Conservation (phyloP, 805 yeast genomes). For the Ogataea siamensis region DNA sequence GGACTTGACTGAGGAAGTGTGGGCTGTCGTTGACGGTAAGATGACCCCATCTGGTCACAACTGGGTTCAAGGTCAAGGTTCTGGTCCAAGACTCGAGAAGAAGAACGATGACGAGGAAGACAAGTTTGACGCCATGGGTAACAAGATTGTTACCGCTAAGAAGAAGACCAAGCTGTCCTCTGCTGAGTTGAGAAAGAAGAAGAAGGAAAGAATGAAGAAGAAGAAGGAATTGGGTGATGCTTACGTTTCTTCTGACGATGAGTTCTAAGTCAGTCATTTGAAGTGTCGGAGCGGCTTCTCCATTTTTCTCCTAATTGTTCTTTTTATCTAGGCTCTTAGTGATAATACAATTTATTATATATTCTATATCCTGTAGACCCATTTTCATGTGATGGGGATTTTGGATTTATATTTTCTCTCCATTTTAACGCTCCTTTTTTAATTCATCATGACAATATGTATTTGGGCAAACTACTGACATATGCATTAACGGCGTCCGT, state of each 20-base stretch:
- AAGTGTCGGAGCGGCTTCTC: constrained; percentile 3
- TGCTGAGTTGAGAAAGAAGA: constrained; percentile 99
- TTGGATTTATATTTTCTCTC: constrained; percentile 1
- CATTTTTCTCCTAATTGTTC: constrained; percentile 11
- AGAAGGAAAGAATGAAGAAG: constrained; percentile 99
- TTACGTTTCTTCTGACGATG: constrained; percentile 97
- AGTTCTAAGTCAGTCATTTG: constrained; percentile 45
- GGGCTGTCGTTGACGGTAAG: constrained; percentile 98
- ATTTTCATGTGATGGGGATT: neutral
- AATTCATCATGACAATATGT: constrained; percentile 5
- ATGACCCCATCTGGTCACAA: constrained; percentile 99
- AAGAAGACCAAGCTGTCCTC: constrained; percentile 97
- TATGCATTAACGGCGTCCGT: neutral
- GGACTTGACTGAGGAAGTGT: constrained; percentile 98
- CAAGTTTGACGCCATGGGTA: constrained; percentile 99
- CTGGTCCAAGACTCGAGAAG: constrained; percentile 99
- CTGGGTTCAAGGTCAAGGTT: constrained; percentile 99
- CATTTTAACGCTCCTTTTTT: constrained; percentile 6
- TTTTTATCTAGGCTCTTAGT: constrained; percentile 6
- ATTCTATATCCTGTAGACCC: constrained; percentile 4
- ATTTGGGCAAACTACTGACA: neutral
- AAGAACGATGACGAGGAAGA: constrained; percentile 91
- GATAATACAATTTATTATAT: constrained; percentile 12
- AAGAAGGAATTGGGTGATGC: constrained; percentile 99
- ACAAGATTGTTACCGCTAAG: constrained; percentile 95